phyloP scores from a whole-genome alignment of 345 rosid genomes.

The Camelina laxa region DNA sequence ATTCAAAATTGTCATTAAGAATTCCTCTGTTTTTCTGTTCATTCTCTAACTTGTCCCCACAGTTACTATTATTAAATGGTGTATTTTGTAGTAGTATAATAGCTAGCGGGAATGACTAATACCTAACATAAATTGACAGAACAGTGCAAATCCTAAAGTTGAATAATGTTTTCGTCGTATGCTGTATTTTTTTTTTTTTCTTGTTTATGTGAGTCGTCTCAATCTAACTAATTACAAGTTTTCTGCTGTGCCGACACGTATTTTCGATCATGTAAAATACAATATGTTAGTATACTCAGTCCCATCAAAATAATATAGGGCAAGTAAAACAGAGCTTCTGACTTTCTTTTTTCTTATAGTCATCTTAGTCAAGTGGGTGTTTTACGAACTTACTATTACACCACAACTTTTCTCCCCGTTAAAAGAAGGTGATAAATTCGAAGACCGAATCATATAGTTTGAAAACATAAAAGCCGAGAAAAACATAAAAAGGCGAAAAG shows the following conservation, averaged over 20 bases:
- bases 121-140: conserved; percentile 22
- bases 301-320: no score
- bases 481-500: conserved; percentile 15
- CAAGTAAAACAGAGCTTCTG: not conserved
- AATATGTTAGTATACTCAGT: no score
- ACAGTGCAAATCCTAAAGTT: conserved; percentile 26
- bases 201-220: not conserved
- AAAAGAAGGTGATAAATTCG: not conserved
- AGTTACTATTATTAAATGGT: not conserved
- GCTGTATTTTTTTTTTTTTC: not conserved
- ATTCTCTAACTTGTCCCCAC: not conserved
- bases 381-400: not conserved
- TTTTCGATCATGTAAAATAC: not conserved
- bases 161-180: not conserved
- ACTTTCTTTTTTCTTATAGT: not conserved
- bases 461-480: not conserved
- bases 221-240: not conserved
- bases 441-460: not conserved
- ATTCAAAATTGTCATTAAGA: no score
- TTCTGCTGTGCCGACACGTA: conserved; percentile 12
- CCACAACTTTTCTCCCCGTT: not conserved
- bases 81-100: no score
- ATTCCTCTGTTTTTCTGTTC: no score
- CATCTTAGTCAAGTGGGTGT: not conserved
- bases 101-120: not conserved